A percentile compares a stretch with the other conserved stretches of the same genome.
Evolutionary conservation across 305 asterid species (phyloP).

Genomic region (Fraxinus nigra): DNA sequence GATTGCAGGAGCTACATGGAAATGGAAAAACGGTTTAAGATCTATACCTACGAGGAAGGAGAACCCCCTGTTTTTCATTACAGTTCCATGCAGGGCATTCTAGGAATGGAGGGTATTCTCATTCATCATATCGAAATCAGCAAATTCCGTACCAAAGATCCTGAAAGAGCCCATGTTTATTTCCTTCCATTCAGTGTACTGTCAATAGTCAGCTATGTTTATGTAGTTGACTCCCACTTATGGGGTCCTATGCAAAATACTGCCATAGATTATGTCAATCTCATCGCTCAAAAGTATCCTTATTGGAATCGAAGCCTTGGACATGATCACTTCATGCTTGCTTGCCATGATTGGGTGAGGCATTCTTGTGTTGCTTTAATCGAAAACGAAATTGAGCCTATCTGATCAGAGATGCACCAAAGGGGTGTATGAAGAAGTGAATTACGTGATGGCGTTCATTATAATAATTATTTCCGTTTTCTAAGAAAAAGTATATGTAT

Average conservation of each 20-base stretch:
- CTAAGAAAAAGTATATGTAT: neutral
- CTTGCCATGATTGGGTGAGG: conserved; percentile 53
- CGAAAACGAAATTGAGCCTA: neutral
- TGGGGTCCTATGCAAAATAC: conserved; percentile 33
- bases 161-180: conserved; percentile 33
- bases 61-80: conserved; percentile 58
- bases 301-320: conserved; percentile 49
- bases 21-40: conserved; percentile 56
- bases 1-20: conserved; percentile 55
- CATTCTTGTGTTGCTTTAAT: neutral
- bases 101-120: conserved; percentile 59
- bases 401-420: neutral
- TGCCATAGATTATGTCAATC: conserved; percentile 27
- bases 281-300: conserved; percentile 34
- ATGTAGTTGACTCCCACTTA: conserved; percentile 29
- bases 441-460: neutral
- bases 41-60: conserved; percentile 54
- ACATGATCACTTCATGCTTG: conserved; percentile 52
- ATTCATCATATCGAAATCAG: conserved; percentile 45
- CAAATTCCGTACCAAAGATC: conserved; percentile 34
- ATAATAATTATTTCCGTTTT: neutral
- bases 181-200: conserved; percentile 40
- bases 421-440: neutral
- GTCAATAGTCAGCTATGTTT: conserved; percentile 26
- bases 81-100: conserved; percentile 58